Conservation (phyloP, 768 basidiomycete species). For the Aureoboletus auriporus region DNA sequence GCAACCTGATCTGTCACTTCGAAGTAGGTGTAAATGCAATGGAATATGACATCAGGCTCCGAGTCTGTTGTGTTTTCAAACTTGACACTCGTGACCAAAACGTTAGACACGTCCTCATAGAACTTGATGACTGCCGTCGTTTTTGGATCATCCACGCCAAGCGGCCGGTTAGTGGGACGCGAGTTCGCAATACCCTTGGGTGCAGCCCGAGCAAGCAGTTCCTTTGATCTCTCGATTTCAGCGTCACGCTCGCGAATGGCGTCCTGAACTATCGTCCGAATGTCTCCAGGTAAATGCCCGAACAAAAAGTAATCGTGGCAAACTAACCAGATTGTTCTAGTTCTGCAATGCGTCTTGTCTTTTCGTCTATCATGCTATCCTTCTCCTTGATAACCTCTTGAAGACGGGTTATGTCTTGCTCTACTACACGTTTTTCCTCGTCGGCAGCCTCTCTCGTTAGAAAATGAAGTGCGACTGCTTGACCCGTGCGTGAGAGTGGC, state of each 20-base stretch:
- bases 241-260: constrained; percentile 52
- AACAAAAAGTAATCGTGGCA: not conserved
- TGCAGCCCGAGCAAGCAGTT: constrained; percentile 39
- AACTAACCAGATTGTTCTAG: constrained; percentile 47
- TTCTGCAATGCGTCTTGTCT: constrained; percentile 43
- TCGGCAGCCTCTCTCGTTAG: constrained; percentile 73
- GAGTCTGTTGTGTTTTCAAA: constrained; percentile 29
- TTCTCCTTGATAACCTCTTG: constrained; percentile 42
- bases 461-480: constrained; percentile 54
- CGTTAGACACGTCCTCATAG: constrained; percentile 84
- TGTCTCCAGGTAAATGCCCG: not conserved
- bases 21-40: constrained; percentile 65
- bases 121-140: constrained; percentile 59
- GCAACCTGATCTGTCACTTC: constrained; percentile 28
- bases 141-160: constrained; percentile 51
- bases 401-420: constrained; percentile 45
- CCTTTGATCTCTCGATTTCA: constrained; percentile 56
- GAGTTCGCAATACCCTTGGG: constrained; percentile 37
- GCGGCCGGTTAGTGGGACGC: constrained; percentile 33
- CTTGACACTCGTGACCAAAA: constrained; percentile 64
- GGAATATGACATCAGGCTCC: constrained; percentile 51
- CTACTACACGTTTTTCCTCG: constrained; percentile 54
- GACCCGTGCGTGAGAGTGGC: constrained; percentile 48
- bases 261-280: constrained; percentile 41
- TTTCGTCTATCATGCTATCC: constrained; percentile 37